Conservation (phyloP, 2,329 filamentous ascomycete genomes). For the Ceratocystis colombiana region DNA sequence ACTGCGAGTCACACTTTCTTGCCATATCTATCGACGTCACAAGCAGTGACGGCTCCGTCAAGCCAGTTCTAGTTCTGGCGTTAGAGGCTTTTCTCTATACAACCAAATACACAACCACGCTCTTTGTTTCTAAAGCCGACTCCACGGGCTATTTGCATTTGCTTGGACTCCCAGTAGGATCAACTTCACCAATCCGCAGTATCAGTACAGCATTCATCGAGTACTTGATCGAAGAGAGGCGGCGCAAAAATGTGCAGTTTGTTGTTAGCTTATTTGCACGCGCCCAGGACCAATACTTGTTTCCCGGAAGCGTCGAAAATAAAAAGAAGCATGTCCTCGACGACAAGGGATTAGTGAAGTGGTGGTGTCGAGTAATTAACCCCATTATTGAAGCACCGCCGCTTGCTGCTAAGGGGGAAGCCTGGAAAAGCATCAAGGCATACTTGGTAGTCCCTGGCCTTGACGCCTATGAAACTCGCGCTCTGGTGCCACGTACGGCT, state of each 20-base stretch:
- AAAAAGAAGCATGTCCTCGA: slow-evolving; percentile 79
- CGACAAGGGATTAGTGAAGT: slow-evolving; percentile 79
- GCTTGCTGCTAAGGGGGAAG: slow-evolving; percentile 25
- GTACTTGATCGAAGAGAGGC: slow-evolving; percentile 59
- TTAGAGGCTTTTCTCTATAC: slow-evolving; percentile 83
- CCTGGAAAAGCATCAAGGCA: slow-evolving; percentile 49
- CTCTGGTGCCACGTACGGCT: slow-evolving; percentile 56
- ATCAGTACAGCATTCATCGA: slow-evolving; percentile 66
- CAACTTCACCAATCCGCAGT: slow-evolving; percentile 61
- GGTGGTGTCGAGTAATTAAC: slow-evolving; percentile 89
- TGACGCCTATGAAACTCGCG: slow-evolving; percentile 68
- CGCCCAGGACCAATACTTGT: slow-evolving; percentile 87
- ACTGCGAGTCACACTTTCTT: slow-evolving; percentile 72
- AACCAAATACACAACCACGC: slow-evolving; percentile 66
- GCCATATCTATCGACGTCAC: slow-evolving; percentile 40
- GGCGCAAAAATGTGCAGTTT: slow-evolving; percentile 54
- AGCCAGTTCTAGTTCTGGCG: slow-evolving; percentile 62
- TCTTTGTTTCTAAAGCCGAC: slow-evolving; percentile 95
- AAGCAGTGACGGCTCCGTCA: slow-evolving; percentile 27
- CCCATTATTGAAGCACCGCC: slow-evolving; percentile 52
- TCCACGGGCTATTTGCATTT: slow-evolving; percentile 78
- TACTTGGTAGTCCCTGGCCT: slow-evolving; percentile 83
- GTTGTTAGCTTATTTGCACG: slow-evolving; percentile 86
- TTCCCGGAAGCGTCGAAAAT: slow-evolving; percentile 83
- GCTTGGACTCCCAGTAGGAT: slow-evolving; percentile 51